These are phyloP conservation scores for Erysimum cheiranthoides DNA, from an alignment of 345 rosid species.

Conservation along the genomic window DNA sequence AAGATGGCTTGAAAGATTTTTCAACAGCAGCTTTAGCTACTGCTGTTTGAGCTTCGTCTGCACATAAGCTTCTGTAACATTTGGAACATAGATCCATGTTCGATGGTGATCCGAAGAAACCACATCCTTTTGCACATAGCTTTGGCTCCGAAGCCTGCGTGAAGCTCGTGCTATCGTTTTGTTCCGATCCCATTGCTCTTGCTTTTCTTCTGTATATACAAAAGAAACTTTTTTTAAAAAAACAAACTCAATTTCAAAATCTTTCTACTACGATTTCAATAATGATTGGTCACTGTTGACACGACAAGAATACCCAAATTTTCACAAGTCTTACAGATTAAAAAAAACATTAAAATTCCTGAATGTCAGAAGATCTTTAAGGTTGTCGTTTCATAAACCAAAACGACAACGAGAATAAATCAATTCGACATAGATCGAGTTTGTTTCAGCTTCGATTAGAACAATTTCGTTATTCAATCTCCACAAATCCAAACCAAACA, in stretches of 20 bases:
- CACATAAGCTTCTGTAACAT: constrained; percentile 43
- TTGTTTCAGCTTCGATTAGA: background rate
- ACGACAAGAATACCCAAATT: no score
- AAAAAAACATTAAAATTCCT: background rate
- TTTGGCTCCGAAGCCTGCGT: constrained; percentile 43
- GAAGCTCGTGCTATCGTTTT: constrained; percentile 46
- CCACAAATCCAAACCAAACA: background rate
- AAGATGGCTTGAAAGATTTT: constrained; percentile 34
- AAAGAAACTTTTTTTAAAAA: no score
- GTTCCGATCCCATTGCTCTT: constrained; percentile 44
- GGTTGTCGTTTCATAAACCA: constrained; percentile 6
- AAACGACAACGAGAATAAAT: background rate
- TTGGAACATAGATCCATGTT: constrained; percentile 49
- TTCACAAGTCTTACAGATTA: no score
- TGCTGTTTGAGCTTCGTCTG: constrained; percentile 43
- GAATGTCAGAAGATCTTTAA: background rate
- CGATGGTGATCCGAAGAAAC: constrained; percentile 51
- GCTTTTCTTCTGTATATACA: background rate
- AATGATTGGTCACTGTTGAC: no score
- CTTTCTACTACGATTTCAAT: background rate
- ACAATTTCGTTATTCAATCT: background rate
- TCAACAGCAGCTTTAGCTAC: constrained; percentile 45
- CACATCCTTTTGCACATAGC: constrained; percentile 48
- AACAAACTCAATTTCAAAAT: no score
- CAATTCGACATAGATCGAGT: constrained; percentile 10